Evolutionary conservation across 2,329 filamentous ascomycete species (phyloP), one percentile per base, ranked within the genome.

Genomic region (Emergomyces orientalis): DNA sequence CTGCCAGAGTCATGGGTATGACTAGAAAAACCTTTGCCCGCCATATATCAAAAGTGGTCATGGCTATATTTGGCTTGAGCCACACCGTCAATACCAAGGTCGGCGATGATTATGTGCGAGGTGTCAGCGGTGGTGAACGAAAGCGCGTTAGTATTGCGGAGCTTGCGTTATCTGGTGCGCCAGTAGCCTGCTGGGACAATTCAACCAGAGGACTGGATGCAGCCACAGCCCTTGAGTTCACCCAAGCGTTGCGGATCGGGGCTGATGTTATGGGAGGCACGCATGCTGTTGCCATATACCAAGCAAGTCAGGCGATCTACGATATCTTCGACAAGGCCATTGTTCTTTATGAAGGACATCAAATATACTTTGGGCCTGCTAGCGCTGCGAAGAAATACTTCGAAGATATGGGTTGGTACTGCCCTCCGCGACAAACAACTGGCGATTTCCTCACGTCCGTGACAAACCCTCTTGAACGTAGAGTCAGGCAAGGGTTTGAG

Each of bases 341-440:
- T 0, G 86, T 93, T 0, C 77, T 92, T 0, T 91, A 92, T 69
- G 87, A 91, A 70, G 90, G 89, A 0, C 82, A 86, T 0, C 84
- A 92, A 70, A 92, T 92, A 65, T 93, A 85, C 76, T 92, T 87
- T 66, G 90, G 89, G 0, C 82, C 83, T 0, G 82, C 85, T 0
- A 71, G 69, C 6, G 72, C 78, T 2, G 89, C 88, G 0, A 86
- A 82, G 68, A 71, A 72, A 0, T 91, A 85, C 73, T 91, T 92
- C 64, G 83, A 86, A 68, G 76, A 81, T 14, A 84, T 88, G 74
- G 89, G 89, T 49, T 92, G 84, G 80, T 72, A 81, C 41, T 90
- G 87, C 67, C 86, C 86, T 0, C 73, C 80, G 2, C 81, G 88
- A 2, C 86, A 89, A 70, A 89, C 86, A 0, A 87, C 84, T 0